A percentile compares a stretch with the other conserved stretches of the same genome.
phyloP scores from a whole-genome alignment of 345 rosid genomes.

The Salix caprea region DNA sequence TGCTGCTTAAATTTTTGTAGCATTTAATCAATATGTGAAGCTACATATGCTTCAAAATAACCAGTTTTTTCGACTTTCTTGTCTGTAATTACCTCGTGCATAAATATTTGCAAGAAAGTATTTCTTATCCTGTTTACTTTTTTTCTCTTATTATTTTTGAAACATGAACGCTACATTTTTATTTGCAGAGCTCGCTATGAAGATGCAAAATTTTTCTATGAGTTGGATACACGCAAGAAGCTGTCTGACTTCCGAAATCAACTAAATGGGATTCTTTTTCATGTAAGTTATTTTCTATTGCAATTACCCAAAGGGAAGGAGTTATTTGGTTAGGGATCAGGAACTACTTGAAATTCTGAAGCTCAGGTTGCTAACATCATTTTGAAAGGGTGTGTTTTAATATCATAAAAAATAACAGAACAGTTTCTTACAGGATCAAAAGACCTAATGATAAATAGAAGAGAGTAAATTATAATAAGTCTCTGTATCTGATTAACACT shows the following conservation, averaged over 20 bases:
- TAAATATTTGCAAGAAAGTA: background rate
- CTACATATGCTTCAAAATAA: background rate
- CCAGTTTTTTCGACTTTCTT: background rate
- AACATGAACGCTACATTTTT: constrained; percentile 4
- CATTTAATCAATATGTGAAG: background rate
- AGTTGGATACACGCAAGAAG: constrained; percentile 65
- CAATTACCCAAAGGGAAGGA: background rate
- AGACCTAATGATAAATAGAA: too few relatives aligned
- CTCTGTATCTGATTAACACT: too few relatives aligned
- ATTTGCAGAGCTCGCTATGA: constrained; percentile 90
- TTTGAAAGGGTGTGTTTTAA: too few relatives aligned
- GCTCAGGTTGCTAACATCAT: background rate
- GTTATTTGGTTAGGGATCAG: background rate
- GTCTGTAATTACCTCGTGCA: background rate
- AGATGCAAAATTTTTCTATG: constrained; percentile 95
- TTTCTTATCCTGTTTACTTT: background rate
- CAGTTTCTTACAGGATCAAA: too few relatives aligned
- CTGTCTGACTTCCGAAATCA: constrained; percentile 70
- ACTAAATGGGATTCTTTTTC: constrained; percentile 85
- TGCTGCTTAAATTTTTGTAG: background rate
- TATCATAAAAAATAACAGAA: too few relatives aligned
- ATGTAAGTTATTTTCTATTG: constrained; percentile 50
- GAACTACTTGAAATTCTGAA: constrained; percentile 4
- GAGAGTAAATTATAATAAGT: too few relatives aligned
- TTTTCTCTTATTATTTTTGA: too few relatives aligned